Base-by-base conservation (phyloP, 108 stramenopile genomes). In the Fragilaria radians region DNA sequence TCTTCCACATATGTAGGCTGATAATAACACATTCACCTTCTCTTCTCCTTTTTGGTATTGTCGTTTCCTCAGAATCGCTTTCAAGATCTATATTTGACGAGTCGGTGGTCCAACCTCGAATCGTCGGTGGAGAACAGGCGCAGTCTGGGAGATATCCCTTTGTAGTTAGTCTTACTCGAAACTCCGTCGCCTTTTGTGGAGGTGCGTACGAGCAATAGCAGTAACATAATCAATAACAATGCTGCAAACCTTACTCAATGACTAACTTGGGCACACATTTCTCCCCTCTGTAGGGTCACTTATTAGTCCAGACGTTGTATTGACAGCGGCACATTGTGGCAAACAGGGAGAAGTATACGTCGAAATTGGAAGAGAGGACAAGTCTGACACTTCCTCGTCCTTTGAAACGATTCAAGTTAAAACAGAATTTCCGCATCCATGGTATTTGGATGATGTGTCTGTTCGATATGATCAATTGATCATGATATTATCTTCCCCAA, bases 311-410 rank as follows among this genome's bases (percentile, higher is more conserved):
- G 86, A 88, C 52, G 65, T 84, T 18, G 75, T 88, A 7, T 47
- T 88, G 48, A 80, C 81, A 4, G 86, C 86, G 19, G 78, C 81
- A 0, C 86, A 88, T 66, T 88, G 86, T 61, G 59, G 51, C 1
- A 62, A 67, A 17, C 36, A 7, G 14, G 67, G 61, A 18, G 52
- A 52, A 7, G 36, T 42, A 11, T 42, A 42, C 36, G 36, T 42
- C 14, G 36, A 42, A 14, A 42, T 42, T 42, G 36, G 36, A 14
- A 7, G 36, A 7, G 7, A 11, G 11, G 36, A 42, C 14, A 7
- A 42, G 36, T 42, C 14, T 7, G n/a, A n/a, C n/a, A 42, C 36
- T 7, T 11, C 36, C 7, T 11, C 36, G 7, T 14, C 7, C 7
- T 42, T 11, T 14, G 36, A 42, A 14, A 7, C 11, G 14, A 42